Base-by-base conservation (phyloP, 1,284 basidiomycete species). In the Rhodotorula sp. region DNA sequence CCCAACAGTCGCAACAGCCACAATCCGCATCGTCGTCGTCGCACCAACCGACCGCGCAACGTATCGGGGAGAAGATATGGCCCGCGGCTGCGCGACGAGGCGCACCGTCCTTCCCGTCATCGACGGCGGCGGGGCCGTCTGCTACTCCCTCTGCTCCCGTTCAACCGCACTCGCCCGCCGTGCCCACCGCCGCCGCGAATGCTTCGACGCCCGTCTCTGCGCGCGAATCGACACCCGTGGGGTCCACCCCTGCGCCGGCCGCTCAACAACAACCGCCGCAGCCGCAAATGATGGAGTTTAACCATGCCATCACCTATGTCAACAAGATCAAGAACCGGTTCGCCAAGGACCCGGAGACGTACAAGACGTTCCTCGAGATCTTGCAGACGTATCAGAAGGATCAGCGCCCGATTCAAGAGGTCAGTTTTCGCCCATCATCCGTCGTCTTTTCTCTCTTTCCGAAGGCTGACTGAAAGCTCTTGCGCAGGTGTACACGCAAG, bases 311-410 rank as follows among this genome's bases (percentile, higher is more conserved):
- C 77, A 90, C 93, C 79, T 99, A 95, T 81, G 89, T 99, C 78
- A 97, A 97, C 86, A 95, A 95, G 85, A 98, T 99, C 85, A 99
- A 99, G 84, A 89, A 89, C 61, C 89, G 94, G 62, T 98, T 91
- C 82, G 85, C 88, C 38, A 89, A 91, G 74, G 93, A 97, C 76
- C 89, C 90, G 43, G 92, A 95, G 79, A 95, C 91, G 60, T 99
- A 99, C 85, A 97, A 97, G 83, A 90, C 93, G 79, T 99, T 99
- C 82, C 84, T 99, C 78, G 95, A 99, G 83, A 95, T 99, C 66
- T 83, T 99, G 75, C 95, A 99, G 84, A 91, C 92, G 47, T 97
- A 97, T 82, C 95, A 98, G 81, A 94, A 95, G 80, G 95, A 98
- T 79, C 91, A 93, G 80, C 87, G 88, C 72, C 88, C 91, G 76